Base-by-base conservation (phyloP, 2,329 filamentous ascomycete genomes). In the Penicillium italicum region DNA sequence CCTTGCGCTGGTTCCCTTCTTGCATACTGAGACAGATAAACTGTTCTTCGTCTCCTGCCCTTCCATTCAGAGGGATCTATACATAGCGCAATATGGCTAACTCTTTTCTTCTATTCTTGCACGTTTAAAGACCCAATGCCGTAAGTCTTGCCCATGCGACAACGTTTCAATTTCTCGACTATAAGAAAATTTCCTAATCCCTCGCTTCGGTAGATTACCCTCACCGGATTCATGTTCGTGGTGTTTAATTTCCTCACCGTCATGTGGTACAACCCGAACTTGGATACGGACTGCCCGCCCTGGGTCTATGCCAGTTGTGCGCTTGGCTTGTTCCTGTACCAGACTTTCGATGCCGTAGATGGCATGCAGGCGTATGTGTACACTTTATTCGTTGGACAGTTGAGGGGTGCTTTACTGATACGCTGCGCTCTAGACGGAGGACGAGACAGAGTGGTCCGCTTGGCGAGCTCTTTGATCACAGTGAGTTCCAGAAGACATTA, bases 271-370 rank as follows among this genome's bases (percentile, higher is more conserved):
- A 94, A 90, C 66, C 94, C 94, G n/a, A 89, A 85, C 0, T 82
- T 99, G 45, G 92, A 97, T 75, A 87, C 90, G 74, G 90, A 99
- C 73, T 97, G 93, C 72, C 94, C 94, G 10, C 72, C 84, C 1
- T 99, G 94, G 94, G 93, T 99, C 16, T 99, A 99, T 79, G 89
- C 88, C 63, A 89, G 85, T 68, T 99, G 92, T 90, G 88, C 92
- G 4, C 74, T 89, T 31, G 94, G 94, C 2, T 77, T 99, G 63
- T 97, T 97, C 73, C 74, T 97, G 49, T 99, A 99, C 76, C 94
- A 99, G 82, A 97, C 93, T 1, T 97, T 99, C 76, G 94, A 99
- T 76, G 94, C 93, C 2, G 91, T 97, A 26, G 94, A 99, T 75
- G 94, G 94, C 50, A 84, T 88, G 30, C 94, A 99, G 74, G 94